Evolutionary conservation across 352 stramenopile genomes (phyloP), one percentile per base, ranked within the genome.

Genomic region (Phytophthora fragariaefolia): DNA sequence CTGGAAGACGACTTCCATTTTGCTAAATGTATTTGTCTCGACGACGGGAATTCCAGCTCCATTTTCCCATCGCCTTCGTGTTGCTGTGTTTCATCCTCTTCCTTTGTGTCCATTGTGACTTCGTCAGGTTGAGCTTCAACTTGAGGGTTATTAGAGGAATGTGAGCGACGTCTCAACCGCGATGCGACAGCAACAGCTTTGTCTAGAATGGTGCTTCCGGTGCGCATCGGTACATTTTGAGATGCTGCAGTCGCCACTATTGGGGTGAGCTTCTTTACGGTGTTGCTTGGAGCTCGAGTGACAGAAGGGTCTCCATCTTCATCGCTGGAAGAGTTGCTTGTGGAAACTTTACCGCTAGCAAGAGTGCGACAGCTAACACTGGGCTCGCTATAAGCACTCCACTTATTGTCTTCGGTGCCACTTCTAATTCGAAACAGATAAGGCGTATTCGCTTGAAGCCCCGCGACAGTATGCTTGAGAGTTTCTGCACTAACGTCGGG

Each of bases 371-470:
- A 96, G 20, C 75, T 82, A 20, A 80, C 71, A 49, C 87, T 90
- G 20, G 74, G 71, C 24, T 95, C 78, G 38, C 89, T 94, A 57
- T 91, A 96, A 15, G 82, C 76, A 32, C 85, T 80, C 85, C 87
- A 96, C 12, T 79, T 82, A 23, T 50, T 67, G 8, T 92, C 71
- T 10, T 85, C 67, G 6, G 71, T 76, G 9, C 73, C 78, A 6
- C 74, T 83, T 42, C 89, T 84, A 55, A 96, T 74, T 8, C 89
- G 85, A 56, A 95, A 90, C 9, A 92, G 43, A 38, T 96, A 95
- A 0, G 72, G 22, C 0, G 84, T 92, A 43, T 83, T 91, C 13
- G 82, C 57, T 8, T 74, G 59, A 27, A 95, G 75, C 18, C 91
- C 80, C 9, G 66, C 66, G 12, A 96, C 62, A 1, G 74, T 80